Base-by-base conservation (phyloP, 768 basidiomycete genomes). In the Glaciozyma martinii region DNA sequence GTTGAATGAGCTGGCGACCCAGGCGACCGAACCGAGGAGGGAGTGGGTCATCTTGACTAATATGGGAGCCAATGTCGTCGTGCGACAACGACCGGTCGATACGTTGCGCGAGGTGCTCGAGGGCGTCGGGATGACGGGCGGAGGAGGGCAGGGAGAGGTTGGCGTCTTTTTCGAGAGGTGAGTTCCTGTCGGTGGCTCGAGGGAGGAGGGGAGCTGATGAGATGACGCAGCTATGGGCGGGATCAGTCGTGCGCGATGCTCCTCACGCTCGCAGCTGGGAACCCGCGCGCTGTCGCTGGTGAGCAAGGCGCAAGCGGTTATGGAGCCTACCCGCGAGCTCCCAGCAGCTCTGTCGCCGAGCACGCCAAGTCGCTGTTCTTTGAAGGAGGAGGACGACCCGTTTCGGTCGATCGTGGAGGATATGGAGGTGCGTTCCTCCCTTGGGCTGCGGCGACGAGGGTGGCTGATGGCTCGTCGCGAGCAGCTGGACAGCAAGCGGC, bases 171-270 rank as follows among this genome's bases (percentile, higher is more conserved):
- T 86, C 59, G 86, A 90, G 71, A 88, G 84, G 91, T 86, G 70
- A 40, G 37, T 13, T 40, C 15, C 37, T 3, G 7, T 8, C 37
- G 37, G 3, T 40, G 7, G 37, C 12, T 40, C 37, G 37, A 40
- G 37, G 37, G 37, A 40, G 37, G 2, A 13, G 5, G 37, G 37
- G 37, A 40, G 37, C 37, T 40, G 37, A 40, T 13, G 37, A 40
- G 7, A 12, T 13, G 3, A 13, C 37, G 37, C 37, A 40, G 37
- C 37, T 95, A 88, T 75, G 91, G 92, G 54, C 83, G 90, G 60
- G 89, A 92, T 75, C 89, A 94, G 73, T 87, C 89, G 5, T 93
- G 90, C 71, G 86, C 89, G 8, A 93, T 95, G 88, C 82, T 90
- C 23, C 81, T 94, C 19, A 87, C 86, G 16, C 81, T 97, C 62